phyloP scores from a whole-genome alignment of 2,329 filamentous ascomycete species.

The Truncatella angustata region DNA sequence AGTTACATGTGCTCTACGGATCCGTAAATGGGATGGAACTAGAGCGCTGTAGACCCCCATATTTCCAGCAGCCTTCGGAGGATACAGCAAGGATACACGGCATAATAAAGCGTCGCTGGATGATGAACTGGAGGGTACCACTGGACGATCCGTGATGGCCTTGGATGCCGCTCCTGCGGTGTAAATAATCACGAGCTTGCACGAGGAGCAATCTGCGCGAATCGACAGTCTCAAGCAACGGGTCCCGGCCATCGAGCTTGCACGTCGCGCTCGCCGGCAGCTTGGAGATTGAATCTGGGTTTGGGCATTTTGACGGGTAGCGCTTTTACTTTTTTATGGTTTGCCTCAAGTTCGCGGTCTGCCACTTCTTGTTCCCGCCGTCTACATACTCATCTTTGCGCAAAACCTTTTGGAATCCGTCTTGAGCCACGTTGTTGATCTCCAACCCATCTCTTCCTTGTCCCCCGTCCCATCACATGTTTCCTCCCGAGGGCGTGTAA shows the following conservation, averaged over 20 bases:
- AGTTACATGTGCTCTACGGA: no score
- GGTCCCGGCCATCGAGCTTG: no score
- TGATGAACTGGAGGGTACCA: conserved; percentile 2
- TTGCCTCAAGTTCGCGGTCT: neutral
- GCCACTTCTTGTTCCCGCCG: no score
- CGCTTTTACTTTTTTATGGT: neutral
- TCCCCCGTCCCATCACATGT: neutral
- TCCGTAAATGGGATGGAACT: no score
- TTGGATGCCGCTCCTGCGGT: no score
- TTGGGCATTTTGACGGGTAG: no score
- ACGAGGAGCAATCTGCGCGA: conserved; percentile 19
- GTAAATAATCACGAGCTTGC: conserved; percentile 29
- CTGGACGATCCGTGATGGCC: conserved; percentile 6
- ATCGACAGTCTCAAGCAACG: no score
- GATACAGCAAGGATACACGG: neutral
- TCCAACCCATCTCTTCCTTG: neutral
- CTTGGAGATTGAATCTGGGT: neutral
- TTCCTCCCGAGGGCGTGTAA: neutral
- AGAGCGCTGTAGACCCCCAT: no score
- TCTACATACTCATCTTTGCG: no score
- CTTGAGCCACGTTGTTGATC: neutral
- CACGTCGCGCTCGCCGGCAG: neutral
- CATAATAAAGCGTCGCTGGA: neutral
- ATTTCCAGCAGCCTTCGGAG: conserved; percentile 8
- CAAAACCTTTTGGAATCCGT: no score